These are phyloP conservation scores for Yamadazyma blattariae DNA, from an alignment of 1,139 yeast genomes.

Conservation along the genomic window DNA sequence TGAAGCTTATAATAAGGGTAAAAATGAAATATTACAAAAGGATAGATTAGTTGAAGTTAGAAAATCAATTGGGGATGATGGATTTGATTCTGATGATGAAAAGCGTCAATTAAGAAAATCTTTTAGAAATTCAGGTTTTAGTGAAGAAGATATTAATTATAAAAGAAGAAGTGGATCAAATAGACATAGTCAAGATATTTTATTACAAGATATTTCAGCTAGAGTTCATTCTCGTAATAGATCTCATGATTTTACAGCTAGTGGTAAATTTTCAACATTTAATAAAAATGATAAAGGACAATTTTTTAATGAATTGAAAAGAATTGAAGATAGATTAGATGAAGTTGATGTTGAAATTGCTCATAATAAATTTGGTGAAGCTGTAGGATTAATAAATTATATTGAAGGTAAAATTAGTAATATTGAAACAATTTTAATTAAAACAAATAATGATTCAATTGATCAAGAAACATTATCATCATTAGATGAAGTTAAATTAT, in stretches of 20 bases:
- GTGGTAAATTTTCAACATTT: constrained; percentile 15
- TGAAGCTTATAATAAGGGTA: constrained; percentile 62
- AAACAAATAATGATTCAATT: constrained; percentile 4
- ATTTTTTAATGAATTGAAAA: constrained; percentile 43
- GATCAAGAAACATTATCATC: constrained; percentile 16
- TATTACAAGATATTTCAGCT: constrained; percentile 52
- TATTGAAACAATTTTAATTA: constrained; percentile 19
- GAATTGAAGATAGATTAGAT: constrained; percentile 60
- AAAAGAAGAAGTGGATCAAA: constrained; percentile 28
- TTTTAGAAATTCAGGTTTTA: constrained; percentile 35
- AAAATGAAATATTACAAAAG: constrained; percentile 54
- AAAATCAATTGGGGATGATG: constrained; percentile 14
- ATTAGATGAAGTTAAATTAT: constrained; percentile 33
- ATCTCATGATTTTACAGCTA: constrained; percentile 42
- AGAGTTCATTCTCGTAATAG: constrained; percentile 55
- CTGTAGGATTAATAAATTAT: constrained; percentile 50
- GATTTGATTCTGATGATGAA: constrained; percentile 28
- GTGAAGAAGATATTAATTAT: constrained; percentile 20
- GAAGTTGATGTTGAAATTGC: constrained; percentile 67
- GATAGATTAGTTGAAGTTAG: constrained; percentile 40
- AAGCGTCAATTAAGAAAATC: constrained; percentile 41
- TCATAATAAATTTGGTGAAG: constrained; percentile 54
- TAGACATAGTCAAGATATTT: constrained; percentile 36
- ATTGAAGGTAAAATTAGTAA: constrained; percentile 33
- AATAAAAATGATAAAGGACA: constrained; percentile 23